A percentile compares a stretch with the other conserved stretches of the same genome.
Evolutionary conservation across 73 alveolate genomes (phyloP).

Genomic region (Tetrahymena borealis): DNA sequence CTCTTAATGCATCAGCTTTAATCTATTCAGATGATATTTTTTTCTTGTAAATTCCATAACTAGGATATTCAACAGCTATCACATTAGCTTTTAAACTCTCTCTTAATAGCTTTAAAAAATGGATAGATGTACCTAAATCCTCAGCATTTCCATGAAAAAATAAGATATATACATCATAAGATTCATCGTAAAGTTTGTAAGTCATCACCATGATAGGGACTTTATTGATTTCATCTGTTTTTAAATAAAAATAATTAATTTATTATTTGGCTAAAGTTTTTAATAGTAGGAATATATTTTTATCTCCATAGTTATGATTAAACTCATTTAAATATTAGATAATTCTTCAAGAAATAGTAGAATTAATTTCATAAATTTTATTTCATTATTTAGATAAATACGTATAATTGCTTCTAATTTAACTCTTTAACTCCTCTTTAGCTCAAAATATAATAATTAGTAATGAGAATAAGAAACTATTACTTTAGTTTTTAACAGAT

Average conservation of each 20-base stretch:
- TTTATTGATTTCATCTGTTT: neutral
- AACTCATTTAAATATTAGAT: too few species aligned
- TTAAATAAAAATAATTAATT: neutral
- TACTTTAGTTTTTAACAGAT: neutral
- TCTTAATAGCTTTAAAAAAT: neutral
- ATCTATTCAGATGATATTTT: neutral
- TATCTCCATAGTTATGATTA: too few species aligned
- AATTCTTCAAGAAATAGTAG: too few species aligned
- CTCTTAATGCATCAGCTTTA: slow-evolving; percentile 60
- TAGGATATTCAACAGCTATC: slow-evolving; percentile 92
- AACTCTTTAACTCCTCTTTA: too few species aligned
- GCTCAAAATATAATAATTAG: too few species aligned
- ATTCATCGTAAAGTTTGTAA: neutral
- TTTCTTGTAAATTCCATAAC: slow-evolving; percentile 84
- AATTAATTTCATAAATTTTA: too few species aligned
- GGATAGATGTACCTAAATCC: slow-evolving; percentile 6
- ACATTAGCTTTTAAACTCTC: slow-evolving; percentile 51
- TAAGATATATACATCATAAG: slow-evolving; percentile 10
- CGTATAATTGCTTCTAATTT: too few species aligned
- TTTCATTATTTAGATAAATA: too few species aligned
- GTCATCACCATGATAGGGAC: neutral
- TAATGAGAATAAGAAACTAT: too few species aligned
- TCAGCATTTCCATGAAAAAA: slow-evolving; percentile 40
- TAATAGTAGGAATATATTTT: too few species aligned
- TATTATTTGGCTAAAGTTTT: too few species aligned